Evolutionary conservation across 2,329 filamentous ascomycete genomes (phyloP), one percentile per base, ranked within the genome.

Genomic region (Fusarium duplospermum): DNA sequence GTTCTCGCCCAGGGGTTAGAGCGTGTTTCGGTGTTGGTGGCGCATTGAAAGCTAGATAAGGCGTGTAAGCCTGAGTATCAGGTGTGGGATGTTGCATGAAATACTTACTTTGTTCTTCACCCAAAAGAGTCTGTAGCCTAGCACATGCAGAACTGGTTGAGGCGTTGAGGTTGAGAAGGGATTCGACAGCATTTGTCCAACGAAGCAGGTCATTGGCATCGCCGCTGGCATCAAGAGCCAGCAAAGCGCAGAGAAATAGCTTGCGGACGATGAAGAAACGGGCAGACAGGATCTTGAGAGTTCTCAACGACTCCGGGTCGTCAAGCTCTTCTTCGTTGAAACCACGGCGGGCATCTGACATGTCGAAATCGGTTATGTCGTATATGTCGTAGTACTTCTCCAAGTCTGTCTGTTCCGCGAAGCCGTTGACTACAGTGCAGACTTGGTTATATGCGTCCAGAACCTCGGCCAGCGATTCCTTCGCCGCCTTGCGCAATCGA

Each of bases 331-430:
- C 84, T 56, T 93, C 89, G 6, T 88, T 87, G 66, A 92, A 91
- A 2, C 90, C 90, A 50, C 88, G 84, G 74, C 91, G 87, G n/a
- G 92, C 90, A 76, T 94, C 92, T 22, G 89, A 88, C 38, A 94
- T 89, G 80, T 95, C 93, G 66, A 91, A 89, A 66, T 92, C 89
- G 70, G 90, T 93, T 69, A 96, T 90, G 74, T 95, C 93, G 80
- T 96, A 95, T 69, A 96, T 93, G 79, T 98, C 96, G 78, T 96
- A 93, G 80, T 98, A 97, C 83, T 95, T 96, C 77, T 97, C 94
- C 50, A 99, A 85, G 78, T 98, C 94, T 58, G 93, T 89, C 78
- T 93, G 90, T 80, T 95, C 92, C 2, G 95, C 91, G 64, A 97
- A 90, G 1, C 89, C 89, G 79, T 92, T 92, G 22, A 98, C 86